Evolutionary conservation across 2,329 filamentous ascomycete genomes (phyloP).

Genomic region (Orbilia quercus): DNA sequence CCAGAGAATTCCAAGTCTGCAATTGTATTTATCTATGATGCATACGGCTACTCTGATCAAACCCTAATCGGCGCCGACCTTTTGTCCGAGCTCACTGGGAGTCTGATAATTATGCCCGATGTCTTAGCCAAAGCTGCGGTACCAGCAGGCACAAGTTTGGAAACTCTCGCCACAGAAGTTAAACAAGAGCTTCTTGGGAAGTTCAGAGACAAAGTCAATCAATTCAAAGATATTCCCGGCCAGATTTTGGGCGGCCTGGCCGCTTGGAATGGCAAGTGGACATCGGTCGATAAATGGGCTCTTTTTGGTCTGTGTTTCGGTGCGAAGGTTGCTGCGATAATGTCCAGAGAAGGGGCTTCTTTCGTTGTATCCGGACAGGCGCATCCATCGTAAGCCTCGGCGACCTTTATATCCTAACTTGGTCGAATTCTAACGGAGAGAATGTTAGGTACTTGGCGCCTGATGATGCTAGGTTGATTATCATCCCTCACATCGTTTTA

Average conservation of each 20-base stretch:
- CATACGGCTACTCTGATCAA: conserved; percentile 37
- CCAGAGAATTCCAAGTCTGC: conserved; percentile 17
- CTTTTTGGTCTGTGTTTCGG: conserved; percentile 37
- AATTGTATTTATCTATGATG: conserved; percentile 49
- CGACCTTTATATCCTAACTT: neutral
- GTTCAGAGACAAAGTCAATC: conserved; percentile 32
- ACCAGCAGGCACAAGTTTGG: neutral
- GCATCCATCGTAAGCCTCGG: conserved; percentile 35
- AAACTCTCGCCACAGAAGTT: neutral
- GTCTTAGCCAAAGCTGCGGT: conserved; percentile 28
- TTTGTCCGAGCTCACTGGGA: conserved; percentile 20
- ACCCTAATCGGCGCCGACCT: conserved; percentile 23
- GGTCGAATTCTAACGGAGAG: neutral
- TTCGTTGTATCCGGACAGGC: conserved; percentile 40
- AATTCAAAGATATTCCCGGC: conserved; percentile 20
- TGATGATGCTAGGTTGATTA: conserved; percentile 28
- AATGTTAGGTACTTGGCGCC: conserved; percentile 11
- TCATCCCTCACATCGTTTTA: conserved; percentile 39
- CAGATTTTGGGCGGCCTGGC: conserved; percentile 8
- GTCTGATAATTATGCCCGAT: conserved; percentile 34
- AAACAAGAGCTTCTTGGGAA: conserved; percentile 1
- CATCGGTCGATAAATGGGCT: conserved; percentile 35
- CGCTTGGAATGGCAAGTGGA: conserved; percentile 12
- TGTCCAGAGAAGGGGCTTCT: conserved; percentile 24
- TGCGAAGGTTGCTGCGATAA: conserved; percentile 23